These are phyloP conservation scores for Trichoderma hamatum DNA, from an alignment of 2,329 filamentous ascomycete genomes.

Conservation along the genomic window DNA sequence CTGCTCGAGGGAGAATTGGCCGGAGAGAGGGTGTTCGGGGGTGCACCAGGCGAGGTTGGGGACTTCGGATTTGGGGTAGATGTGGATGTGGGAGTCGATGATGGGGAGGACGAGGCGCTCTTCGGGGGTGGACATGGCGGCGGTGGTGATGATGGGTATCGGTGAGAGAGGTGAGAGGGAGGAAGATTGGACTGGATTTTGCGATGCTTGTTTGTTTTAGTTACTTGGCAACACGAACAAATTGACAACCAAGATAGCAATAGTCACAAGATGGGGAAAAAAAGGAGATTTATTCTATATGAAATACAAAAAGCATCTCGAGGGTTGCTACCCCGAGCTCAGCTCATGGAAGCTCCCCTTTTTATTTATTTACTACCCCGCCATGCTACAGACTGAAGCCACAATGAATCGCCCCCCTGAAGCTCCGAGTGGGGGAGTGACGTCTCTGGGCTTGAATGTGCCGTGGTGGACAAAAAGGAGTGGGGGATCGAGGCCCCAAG, in stretches of 20 bases:
- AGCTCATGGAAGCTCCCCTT: neutral
- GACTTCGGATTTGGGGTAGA: constrained; percentile 73
- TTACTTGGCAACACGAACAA: neutral
- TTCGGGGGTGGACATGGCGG: constrained; percentile 39
- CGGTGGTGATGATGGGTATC: neutral
- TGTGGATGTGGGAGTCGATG: constrained; percentile 90
- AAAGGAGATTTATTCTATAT: neutral
- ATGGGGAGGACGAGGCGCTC: constrained; percentile 57
- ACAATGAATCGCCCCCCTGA: neutral
- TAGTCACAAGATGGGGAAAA: neutral
- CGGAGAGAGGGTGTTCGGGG: constrained; percentile 60
- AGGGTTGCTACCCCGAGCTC: constrained; percentile 10
- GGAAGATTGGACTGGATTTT: neutral
- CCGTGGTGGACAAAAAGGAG: neutral
- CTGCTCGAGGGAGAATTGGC: constrained; percentile 66
- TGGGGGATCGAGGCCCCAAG: neutral
- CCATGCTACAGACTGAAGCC: neutral
- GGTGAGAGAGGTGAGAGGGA: neutral
- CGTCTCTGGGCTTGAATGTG: neutral
- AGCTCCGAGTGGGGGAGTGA: constrained; percentile 3
- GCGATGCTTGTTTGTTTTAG: neutral
- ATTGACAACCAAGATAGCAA: neutral
- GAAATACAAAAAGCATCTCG: neutral
- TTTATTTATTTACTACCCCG: constrained; percentile 15
- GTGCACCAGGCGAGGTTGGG: constrained; percentile 70